Conservation (phyloP, 2,329 filamentous ascomycete species). For the Monilinia laxa region DNA sequence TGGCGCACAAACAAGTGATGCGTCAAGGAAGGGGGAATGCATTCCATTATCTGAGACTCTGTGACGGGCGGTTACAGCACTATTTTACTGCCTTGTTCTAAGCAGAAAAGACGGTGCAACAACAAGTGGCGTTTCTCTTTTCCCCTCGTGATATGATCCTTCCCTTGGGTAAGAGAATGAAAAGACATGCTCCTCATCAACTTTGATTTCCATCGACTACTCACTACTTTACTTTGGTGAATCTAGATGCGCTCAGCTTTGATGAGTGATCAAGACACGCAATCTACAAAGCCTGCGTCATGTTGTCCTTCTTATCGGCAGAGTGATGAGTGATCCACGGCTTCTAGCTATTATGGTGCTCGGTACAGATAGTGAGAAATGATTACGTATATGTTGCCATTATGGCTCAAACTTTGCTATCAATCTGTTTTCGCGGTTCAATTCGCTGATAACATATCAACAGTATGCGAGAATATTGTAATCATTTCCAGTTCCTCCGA, state of each 20-base stretch:
- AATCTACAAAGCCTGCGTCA: background rate
- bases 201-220: background rate
- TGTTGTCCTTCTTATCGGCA: background rate
- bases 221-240: too few species aligned
- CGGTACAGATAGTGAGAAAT: background rate
- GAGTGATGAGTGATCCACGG: background rate
- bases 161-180: background rate
- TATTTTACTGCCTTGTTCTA: too few species aligned
- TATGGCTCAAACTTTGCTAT: background rate
- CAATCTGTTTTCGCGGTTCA: background rate
- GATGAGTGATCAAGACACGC: background rate
- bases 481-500: background rate
- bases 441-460: background rate
- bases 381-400: background rate
- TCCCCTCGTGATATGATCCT: background rate
- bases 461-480: background rate
- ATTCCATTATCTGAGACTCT: too few species aligned
- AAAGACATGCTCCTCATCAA: background rate
- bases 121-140: too few species aligned
- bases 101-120: too few species aligned
- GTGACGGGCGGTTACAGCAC: too few species aligned
- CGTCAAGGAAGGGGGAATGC: too few species aligned
- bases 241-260: background rate
- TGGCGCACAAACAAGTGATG: too few species aligned
- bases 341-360: background rate